phyloP scores from a whole-genome alignment of 345 rosid species.

The Reutealis trisperma region DNA sequence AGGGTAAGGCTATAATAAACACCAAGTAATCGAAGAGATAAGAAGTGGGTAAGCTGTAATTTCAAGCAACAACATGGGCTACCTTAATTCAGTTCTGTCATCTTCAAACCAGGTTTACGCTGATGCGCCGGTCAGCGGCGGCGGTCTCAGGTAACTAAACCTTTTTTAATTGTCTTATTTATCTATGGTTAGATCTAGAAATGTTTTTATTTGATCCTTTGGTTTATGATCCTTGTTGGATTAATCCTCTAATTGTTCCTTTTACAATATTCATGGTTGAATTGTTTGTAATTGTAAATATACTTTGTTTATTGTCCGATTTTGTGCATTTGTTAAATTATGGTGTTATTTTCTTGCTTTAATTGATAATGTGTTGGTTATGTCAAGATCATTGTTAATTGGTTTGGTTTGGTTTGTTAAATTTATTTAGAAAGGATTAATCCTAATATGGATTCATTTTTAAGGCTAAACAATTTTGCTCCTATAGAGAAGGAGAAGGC shows the following conservation, averaged over 20 bases:
- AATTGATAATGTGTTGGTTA: not conserved
- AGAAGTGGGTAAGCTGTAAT: conserved; percentile 13
- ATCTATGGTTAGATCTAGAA: conserved; percentile 16
- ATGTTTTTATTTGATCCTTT: not conserved
- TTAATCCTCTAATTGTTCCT: not conserved
- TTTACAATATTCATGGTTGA: not conserved
- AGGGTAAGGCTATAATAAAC: not conserved
- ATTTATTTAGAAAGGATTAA: not conserved
- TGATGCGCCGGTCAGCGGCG: conserved; percentile 84
- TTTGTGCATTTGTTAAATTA: not conserved
- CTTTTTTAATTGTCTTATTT: not conserved
- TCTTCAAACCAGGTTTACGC: conserved; percentile 73
- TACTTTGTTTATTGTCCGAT: not conserved
- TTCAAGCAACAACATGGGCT: conserved; percentile 53
- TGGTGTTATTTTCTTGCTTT: not conserved
- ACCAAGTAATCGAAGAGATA: not conserved
- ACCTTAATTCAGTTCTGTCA: conserved; percentile 74
- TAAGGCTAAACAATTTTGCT: not conserved
- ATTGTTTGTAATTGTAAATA: not conserved
- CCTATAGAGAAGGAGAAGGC: not conserved
- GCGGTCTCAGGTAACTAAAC: conserved; percentile 74
- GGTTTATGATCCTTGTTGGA: not conserved
- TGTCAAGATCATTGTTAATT: not conserved
- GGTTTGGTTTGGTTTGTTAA: not conserved
- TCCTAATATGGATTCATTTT: not conserved